Base-by-base conservation (phyloP, 108 stramenopile species). In the Chaetoceros tenuissimus region DNA sequence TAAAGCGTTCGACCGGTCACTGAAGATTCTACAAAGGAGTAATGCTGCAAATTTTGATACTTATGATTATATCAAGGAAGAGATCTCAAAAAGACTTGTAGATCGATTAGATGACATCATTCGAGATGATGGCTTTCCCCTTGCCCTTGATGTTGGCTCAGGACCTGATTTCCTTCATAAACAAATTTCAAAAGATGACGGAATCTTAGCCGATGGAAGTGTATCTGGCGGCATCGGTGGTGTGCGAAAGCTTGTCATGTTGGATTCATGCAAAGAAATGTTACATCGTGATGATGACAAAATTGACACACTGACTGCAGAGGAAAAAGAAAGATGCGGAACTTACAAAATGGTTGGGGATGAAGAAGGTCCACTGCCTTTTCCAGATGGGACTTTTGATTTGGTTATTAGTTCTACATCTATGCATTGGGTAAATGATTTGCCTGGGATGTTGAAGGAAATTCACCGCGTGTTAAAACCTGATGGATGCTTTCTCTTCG, bases 361-460 rank as follows among this genome's bases (percentile, higher is more conserved):
- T 47, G 91, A 87, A 59, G 81, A 82, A 64, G 65, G 63, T 17
- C 76, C 60, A 16, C 69, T 90, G 24, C 84, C 83, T 0, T 94
- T 99, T 74, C 81, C 88, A 5, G 87, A 92, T 47, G 85, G 70
- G 17, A 87, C 95, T 18, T 96, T 97, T 73, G 99, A 99, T 68
- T 57, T 96, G 2, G 96, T 96, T 23, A 68, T 96, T 26, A 94
- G 87, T 59, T 84, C 74, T 34, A 71, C 87, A 59, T 43, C 79
- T 2, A 60, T 99, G 57, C 97, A 99, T 59, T 99, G 97, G 97
- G 73, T 96, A 46, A 97, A 97, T 60, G 92, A 98, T 64, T 67
- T 99, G 8, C 94, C 93, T 10, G 47, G 61, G 31, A 40, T 92
- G 24, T 73, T 98, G 29, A 46, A 46, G 13, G 90, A 96, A 64